Evolutionary conservation across 179 eudicot genomes (phyloP), one percentile per base, ranked within the genome.

Genomic region (Spergularia azorica): DNA sequence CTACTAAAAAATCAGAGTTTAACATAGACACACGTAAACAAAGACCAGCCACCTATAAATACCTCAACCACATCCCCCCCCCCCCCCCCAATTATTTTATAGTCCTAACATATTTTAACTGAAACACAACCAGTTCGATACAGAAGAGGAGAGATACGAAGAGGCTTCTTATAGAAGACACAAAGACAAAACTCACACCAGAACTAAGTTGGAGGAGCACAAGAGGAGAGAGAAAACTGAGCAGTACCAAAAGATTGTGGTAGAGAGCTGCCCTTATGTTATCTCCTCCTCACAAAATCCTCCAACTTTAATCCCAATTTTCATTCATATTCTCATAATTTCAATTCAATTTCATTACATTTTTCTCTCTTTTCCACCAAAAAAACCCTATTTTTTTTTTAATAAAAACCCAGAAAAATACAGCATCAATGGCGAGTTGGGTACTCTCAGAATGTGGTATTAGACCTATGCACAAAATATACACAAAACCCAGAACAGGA

Each of bases 361-460:
- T 68, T 2, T 39, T 57, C 65, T 16, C 17, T 77, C 58, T 70
- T 6, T 46, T 70, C 9, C 36, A 51, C 17, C 38, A n/a, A 77
- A 48, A n/a, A 48, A 65, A 75, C 67, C 48, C 60, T 6, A 59
- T 26, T 10, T 14, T 21, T 50, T 0, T 3, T 18, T 36, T 9
- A 32, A 3, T 13, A 11, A 63, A 60, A 77, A 58, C 60, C 79
- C 64, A 50, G 16, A 60, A 9, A 8, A 8, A 56, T 43, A 5
- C 50, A 21, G 0, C 50, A 74, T 59, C 48, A 86, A 92, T 92
- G 97, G 95, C 97, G n/a, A 88, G 88, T 78, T 90, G 85, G 86
- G 90, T 90, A 70, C 78, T 92, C 52, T 89, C 97, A 78, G 90
- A 88, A 88, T 92, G 95, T 77, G 95, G 95, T 14, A 17, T 90